Evolutionary conservation across 257 asterid species (phyloP), one percentile per base, ranked within the genome.

Genomic region (Capsicum pubescens): DNA sequence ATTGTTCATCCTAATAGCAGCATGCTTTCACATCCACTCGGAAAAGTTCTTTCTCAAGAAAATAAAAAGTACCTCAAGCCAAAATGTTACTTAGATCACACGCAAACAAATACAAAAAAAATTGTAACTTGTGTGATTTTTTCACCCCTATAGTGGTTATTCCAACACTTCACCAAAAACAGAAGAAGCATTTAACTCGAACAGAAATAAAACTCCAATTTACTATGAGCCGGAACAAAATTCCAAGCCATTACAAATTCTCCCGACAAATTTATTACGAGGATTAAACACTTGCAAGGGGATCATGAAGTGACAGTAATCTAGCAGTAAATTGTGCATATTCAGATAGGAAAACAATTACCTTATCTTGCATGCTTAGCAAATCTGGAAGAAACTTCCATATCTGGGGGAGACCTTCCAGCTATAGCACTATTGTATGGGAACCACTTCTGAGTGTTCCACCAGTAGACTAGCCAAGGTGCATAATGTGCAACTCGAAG

Each of bases 401-500:
- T 78, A 87, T 92, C 95, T 3, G 90, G 91, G 5, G 88, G 85
- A 46, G 89, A 88, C 70, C 85, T 89, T 44, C 90, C 93, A 64
- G 90, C 81, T 39, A 86, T 74, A 35, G 87, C 94, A 82, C 91
- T 92, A 15, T 90, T 88, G 63, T 60, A 66, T 0, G 95, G 95
- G 84, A 92, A 92, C 94, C 90, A 92, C 55, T 86, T 85, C 86
- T 89, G 95, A 83, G 94, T 89, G 89, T 92, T 91, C 92, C 94
- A 92, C 96, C 93, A 91, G 87, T 92, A 88, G 84, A 89, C 88
- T 57, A 91, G 92, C 90, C 89, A 90, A 6, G 96, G 96, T 12
- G 86, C 91, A 79, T 91, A 81, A 84, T 90, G 92, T 42, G 94
- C 92, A 39, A 92, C 93, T 72, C 96, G 83, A 26, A 91, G n/a